phyloP scores from a whole-genome alignment of 2,329 filamentous ascomycete species.

The Coleophoma eucalyptorum region DNA sequence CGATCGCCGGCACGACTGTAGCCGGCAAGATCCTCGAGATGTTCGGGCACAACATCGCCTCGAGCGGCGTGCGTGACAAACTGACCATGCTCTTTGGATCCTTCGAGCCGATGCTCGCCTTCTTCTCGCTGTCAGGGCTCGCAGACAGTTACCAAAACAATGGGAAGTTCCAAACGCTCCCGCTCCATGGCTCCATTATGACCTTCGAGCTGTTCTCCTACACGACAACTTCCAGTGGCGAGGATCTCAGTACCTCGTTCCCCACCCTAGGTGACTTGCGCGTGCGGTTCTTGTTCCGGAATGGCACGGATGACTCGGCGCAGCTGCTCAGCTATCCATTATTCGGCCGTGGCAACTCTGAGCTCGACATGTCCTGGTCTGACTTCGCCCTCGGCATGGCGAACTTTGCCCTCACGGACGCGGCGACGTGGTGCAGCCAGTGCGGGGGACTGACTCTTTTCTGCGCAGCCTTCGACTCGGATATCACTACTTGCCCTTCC shows the following conservation, averaged over 20 bases:
- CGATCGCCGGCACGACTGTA: slow-evolving; percentile 50
- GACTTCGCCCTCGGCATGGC: slow-evolving; percentile 21
- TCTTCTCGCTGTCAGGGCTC: slow-evolving; percentile 47
- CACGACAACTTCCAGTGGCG: slow-evolving; percentile 1
- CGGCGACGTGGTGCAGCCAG: slow-evolving; percentile 21
- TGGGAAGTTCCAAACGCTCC: slow-evolving; percentile 47
- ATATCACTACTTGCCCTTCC: background rate
- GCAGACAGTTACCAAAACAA: slow-evolving; percentile 28
- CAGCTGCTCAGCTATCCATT: slow-evolving; percentile 27
- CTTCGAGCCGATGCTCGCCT: slow-evolving; percentile 50
- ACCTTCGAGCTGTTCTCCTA: slow-evolving; percentile 63
- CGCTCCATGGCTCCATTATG: slow-evolving; percentile 71
- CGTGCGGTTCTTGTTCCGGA: slow-evolving; percentile 55
- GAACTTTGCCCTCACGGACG: slow-evolving; percentile 14
- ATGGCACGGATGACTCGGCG: slow-evolving; percentile 34
- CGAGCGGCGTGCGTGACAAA: slow-evolving; percentile 36
- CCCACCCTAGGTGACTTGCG: slow-evolving; percentile 32
- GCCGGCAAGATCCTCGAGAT: slow-evolving; percentile 39
- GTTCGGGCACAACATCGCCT: slow-evolving; percentile 38
- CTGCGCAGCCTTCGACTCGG: slow-evolving; percentile 17
- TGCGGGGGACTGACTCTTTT: slow-evolving; percentile 20
- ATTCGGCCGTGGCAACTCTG: slow-evolving; percentile 21
- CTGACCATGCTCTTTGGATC: slow-evolving; percentile 51
- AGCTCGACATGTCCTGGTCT: slow-evolving; percentile 22
- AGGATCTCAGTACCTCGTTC: slow-evolving; percentile 13